Base-by-base conservation (phyloP, 2,329 filamentous ascomycete genomes). In the Calycina herbarum region DNA sequence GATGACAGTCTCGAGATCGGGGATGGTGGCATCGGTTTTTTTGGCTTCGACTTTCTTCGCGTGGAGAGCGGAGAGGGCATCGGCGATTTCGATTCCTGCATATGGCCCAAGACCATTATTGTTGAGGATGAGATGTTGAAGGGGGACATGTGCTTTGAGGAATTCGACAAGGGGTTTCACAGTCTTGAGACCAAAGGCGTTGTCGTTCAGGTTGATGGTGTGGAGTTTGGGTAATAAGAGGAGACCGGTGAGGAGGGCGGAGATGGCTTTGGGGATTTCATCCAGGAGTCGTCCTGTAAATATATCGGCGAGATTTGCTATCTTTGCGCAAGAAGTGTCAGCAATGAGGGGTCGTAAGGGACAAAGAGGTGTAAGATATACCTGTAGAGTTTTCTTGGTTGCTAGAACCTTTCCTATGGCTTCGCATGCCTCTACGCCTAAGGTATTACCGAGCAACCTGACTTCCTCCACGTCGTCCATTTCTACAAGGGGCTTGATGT, bases 51-150 rank as follows among this genome's bases (percentile, higher is more conserved):
- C 88, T 81, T 98, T 98, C 81, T 92, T 93, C 68, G 85, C 85
- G 65, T 96, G 91, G 48, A 99, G 88, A 69, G 88, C 85, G 24
- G 88, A 90, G 63, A 99, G 88, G 6, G 95, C 92, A 76, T 97
- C 89, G 60, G 94, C 95, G 73, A 99, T 89, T 63, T 95, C 83
- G 57, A 92, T 92, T 65, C 95, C 95, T 10, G 94, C 94, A 68
- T 93, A 89, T 27, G 95, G 95, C 13, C 95, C 95, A 45, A 99
- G 87, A 33, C 95, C 95, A 78, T 99, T 99, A 84, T 99, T 99
- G 84, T 98, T 98, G 66, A 99, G 88, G 79, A 96, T 93, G 33
- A 99, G 87, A 79, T 97, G 94, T 79, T 94, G 93, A 54, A 99
- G 88, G 2, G 95, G 94, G 2, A 91, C 87, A 80, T 98, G 94